Conservation (phyloP, 2,329 filamentous ascomycete genomes). For the Colletotrichum sublineola region DNA sequence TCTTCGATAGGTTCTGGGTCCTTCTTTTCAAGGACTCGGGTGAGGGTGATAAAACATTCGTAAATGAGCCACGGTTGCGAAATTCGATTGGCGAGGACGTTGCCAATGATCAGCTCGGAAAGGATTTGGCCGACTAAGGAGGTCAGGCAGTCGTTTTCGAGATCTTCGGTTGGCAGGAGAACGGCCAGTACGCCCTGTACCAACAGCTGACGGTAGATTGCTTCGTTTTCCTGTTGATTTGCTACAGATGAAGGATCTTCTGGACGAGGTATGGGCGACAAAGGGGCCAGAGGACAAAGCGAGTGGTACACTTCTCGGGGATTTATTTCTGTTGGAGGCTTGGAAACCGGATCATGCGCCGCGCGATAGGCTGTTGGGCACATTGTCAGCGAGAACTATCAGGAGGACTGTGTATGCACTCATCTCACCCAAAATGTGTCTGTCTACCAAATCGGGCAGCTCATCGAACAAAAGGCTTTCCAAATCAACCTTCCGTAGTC, state of each 20-base stretch:
- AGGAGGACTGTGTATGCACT: constrained; percentile 10
- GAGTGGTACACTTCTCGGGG: constrained; percentile 84
- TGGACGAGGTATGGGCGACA: constrained; percentile 79
- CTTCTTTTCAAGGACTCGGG: constrained; percentile 55
- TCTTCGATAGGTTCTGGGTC: constrained; percentile 28
- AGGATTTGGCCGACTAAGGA: constrained; percentile 88
- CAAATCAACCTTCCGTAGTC: constrained; percentile 84
- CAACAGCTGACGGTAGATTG: constrained; percentile 87
- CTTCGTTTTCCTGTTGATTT: constrained; percentile 82
- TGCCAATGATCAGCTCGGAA: constrained; percentile 89
- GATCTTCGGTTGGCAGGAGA: constrained; percentile 90
- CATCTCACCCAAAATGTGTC: constrained; percentile 80
- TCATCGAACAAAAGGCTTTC: constrained; percentile 89
- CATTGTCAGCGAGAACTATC: constrained; percentile 2
- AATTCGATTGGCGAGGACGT: constrained; percentile 81
- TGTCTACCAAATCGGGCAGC: constrained; percentile 83
- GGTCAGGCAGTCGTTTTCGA: constrained; percentile 88
- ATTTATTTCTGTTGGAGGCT: constrained; percentile 71
- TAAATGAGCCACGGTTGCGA: constrained; percentile 92
- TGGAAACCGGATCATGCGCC: constrained; percentile 70
- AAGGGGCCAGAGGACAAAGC: constrained; percentile 82
- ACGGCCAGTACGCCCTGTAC: constrained; percentile 85
- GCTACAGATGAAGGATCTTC: constrained; percentile 63
- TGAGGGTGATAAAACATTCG: constrained; percentile 83
- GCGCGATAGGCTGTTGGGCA: constrained; percentile 73